These are phyloP conservation scores for Avena eriantha DNA, from an alignment of 176 grass and related monocot genomes.

Conservation along the genomic window DNA sequence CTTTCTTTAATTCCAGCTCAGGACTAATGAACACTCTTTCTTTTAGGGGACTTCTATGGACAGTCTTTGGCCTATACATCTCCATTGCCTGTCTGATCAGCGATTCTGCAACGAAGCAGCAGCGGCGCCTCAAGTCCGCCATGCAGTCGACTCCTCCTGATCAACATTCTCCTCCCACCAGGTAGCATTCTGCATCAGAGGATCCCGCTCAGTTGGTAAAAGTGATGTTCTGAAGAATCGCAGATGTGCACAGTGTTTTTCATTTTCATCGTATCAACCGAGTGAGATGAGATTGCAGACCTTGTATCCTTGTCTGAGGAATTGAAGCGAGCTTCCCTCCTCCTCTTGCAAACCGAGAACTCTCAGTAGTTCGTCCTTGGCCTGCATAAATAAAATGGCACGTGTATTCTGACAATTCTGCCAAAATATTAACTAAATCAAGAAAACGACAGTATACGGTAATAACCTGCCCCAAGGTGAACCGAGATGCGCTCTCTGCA, in stretches of 20 bases:
- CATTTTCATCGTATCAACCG: background rate
- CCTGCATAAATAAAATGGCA: constrained; percentile 39
- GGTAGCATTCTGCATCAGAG: constrained; percentile 81
- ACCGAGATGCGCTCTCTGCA: constrained; percentile 83
- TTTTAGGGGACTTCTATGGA: background rate
- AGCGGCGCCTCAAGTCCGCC: constrained; percentile 64
- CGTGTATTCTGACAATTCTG: background rate
- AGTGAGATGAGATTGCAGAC: constrained; percentile 41
- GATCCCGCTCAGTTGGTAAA: constrained; percentile 2
- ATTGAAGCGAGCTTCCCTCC: constrained; percentile 87
- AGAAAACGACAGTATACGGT: background rate
- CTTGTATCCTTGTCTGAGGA: constrained; percentile 98
- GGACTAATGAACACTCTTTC: background rate
- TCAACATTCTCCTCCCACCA: constrained; percentile 97
- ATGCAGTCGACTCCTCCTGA: constrained; percentile 77
- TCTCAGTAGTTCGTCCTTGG: constrained; percentile 90
- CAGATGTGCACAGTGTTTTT: background rate
- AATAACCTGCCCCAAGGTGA: constrained; percentile 93
- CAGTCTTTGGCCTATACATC: background rate
- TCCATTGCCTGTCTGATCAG: background rate
- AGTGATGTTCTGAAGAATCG: background rate
- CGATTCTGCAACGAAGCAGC: background rate
- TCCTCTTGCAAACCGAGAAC: constrained; percentile 96
- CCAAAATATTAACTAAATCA: constrained; percentile 1
- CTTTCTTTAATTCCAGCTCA: background rate